Conservation (phyloP, 2,329 filamentous ascomycete genomes). For the Stagonosporopsis vannaccii region DNA sequence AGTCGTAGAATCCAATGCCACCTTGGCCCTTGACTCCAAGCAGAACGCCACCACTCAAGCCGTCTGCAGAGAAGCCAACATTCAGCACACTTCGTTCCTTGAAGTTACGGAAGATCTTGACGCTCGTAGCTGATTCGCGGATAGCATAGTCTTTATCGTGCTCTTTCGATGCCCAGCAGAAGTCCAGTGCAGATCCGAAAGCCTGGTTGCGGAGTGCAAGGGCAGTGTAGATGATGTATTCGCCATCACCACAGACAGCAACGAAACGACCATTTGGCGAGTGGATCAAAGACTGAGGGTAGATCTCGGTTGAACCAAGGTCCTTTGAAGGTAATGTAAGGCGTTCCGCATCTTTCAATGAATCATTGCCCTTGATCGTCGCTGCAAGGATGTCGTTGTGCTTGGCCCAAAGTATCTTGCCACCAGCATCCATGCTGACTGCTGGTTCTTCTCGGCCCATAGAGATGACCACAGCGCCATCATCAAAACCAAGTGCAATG, state of each 20-base stretch:
- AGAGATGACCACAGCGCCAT: constrained; percentile 96
- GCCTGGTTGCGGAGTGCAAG: constrained; percentile 97
- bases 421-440: constrained; percentile 94
- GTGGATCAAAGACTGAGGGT: constrained; percentile 91
- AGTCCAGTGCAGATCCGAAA: constrained; percentile 93
- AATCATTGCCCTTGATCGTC: constrained; percentile 91
- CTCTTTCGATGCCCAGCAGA: constrained; percentile 95
- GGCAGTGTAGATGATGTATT: constrained; percentile 99
- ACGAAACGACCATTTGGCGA: constrained; percentile 95
- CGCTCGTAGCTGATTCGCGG: constrained; percentile 88
- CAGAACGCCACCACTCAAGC: constrained; percentile 84
- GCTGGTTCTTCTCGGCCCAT: constrained; percentile 97
- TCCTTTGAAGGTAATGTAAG: constrained; percentile 91
- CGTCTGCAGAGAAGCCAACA: constrained; percentile 94
- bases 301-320: constrained; percentile 93
- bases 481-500: constrained; percentile 94
- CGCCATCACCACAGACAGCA: constrained; percentile 90
- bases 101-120: constrained; percentile 98
- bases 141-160: constrained; percentile 99
- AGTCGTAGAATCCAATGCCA: constrained; percentile 95
- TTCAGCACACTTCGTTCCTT: constrained; percentile 93
- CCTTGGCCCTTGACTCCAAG: constrained; percentile 95
- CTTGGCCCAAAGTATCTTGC: constrained; percentile 94
- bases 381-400: constrained; percentile 95
- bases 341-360: constrained; percentile 86